A percentile compares a stretch with the other conserved stretches of the same genome.
Evolutionary conservation across 768 basidiomycete genomes (phyloP).

Genomic region (Gymnopilus dilepis): DNA sequence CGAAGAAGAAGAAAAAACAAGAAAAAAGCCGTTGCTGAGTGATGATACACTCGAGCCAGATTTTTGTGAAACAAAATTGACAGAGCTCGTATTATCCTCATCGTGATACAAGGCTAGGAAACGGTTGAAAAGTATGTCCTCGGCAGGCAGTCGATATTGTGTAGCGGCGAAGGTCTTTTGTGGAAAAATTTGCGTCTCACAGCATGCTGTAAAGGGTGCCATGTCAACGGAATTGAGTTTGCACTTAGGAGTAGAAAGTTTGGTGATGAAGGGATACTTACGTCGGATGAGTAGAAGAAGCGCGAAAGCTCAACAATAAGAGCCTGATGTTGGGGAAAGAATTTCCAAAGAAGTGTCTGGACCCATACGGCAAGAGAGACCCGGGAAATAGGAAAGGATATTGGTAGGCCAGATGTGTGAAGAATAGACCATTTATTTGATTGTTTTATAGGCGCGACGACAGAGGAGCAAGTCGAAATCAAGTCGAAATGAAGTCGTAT

Average conservation of each 20-base stretch:
- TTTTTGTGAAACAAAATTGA: conserved; percentile 43
- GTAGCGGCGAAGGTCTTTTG: conserved; percentile 52
- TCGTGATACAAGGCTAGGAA: conserved; percentile 46
- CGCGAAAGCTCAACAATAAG: conserved; percentile 54
- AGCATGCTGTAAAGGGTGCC: conserved; percentile 50
- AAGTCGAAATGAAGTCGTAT: conserved; percentile 19
- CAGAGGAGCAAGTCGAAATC: conserved; percentile 25
- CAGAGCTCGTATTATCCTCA: conserved; percentile 50
- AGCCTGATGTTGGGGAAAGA: conserved; percentile 47
- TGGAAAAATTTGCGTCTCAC: conserved; percentile 42
- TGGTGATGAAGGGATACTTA: conserved; percentile 40
- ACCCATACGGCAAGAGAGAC: conserved; percentile 42
- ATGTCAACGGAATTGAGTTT: conserved; percentile 59
- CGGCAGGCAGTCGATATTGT: conserved; percentile 55
- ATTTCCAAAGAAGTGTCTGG: conserved; percentile 40
- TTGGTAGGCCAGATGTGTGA: conserved; percentile 28
- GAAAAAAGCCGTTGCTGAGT: conserved; percentile 49
- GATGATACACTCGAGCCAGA: conserved; percentile 43
- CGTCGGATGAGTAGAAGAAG: conserved; percentile 39
- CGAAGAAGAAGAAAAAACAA: conserved; percentile 49
- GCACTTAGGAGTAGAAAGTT: conserved; percentile 42
- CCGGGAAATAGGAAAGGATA: conserved; percentile 37
- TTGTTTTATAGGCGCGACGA: conserved; percentile 43
- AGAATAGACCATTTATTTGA: conserved; percentile 42
- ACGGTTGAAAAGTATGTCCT: conserved; percentile 47